A percentile compares a stretch with the other conserved stretches of the same genome.
These are phyloP conservation scores for Nelumbo lutea DNA, from an alignment of 164 flowering plant species.

Conservation along the genomic window DNA sequence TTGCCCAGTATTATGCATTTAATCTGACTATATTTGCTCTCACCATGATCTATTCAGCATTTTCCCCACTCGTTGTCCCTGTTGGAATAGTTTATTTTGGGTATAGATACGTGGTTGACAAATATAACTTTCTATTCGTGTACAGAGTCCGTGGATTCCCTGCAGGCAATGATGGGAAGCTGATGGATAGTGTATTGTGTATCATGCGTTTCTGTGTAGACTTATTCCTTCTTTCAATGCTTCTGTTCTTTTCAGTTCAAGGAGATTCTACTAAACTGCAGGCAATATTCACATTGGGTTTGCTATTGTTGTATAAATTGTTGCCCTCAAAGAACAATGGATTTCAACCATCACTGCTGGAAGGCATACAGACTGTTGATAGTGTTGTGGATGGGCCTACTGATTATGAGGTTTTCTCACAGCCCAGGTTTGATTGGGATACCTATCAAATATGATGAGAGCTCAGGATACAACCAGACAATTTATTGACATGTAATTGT, in stretches of 20 bases:
- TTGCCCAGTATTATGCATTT: slow-evolving; percentile 97
- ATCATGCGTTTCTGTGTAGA: slow-evolving; percentile 93
- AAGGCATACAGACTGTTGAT: slow-evolving; percentile 74
- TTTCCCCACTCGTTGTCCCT: slow-evolving; percentile 91
- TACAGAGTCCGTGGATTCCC: slow-evolving; percentile 97
- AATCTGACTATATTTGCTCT: slow-evolving; percentile 94
- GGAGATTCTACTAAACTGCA: slow-evolving; percentile 94
- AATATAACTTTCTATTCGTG: slow-evolving; percentile 90
- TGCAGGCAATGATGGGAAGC: slow-evolving; percentile 93
- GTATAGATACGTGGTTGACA: slow-evolving; percentile 91
- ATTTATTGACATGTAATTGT: slow-evolving; percentile 1
- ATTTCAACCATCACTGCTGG: slow-evolving; percentile 64
- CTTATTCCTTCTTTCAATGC: slow-evolving; percentile 86
- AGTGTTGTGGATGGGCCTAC: slow-evolving; percentile 65
- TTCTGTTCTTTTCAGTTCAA: slow-evolving; percentile 77
- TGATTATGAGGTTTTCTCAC: slow-evolving; percentile 87
- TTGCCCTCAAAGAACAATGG: slow-evolving; percentile 69
- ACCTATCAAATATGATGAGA: slow-evolving; percentile 41
- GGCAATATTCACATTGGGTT: slow-evolving; percentile 83
- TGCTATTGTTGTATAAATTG: slow-evolving; percentile 70
- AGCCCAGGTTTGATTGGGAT: slow-evolving; percentile 95
- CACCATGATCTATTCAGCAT: slow-evolving; percentile 84
- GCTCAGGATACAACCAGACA: neutral
- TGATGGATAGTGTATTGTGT: slow-evolving; percentile 86
- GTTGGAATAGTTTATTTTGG: slow-evolving; percentile 95